Base-by-base conservation (phyloP, 2,329 filamentous ascomycete genomes). In the Bipolaris oryzae region DNA sequence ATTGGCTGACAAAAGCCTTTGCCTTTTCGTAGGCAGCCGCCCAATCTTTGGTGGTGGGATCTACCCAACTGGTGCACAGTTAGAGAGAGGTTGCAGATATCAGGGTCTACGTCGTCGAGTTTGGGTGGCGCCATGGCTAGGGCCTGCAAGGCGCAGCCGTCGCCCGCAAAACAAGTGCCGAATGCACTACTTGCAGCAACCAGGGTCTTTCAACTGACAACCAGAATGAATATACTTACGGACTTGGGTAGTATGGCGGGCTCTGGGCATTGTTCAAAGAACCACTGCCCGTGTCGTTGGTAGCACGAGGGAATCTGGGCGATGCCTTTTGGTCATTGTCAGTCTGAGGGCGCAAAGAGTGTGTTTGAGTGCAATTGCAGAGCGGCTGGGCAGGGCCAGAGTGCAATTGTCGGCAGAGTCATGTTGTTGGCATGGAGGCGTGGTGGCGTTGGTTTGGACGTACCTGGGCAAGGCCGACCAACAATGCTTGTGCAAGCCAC, bases 221-320 rank as follows among this genome's bases (percentile, higher is more conserved):
- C 10, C n/a, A 34, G 23, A 15, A 11, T 47, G 11, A 15, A 11
- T 47, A 13, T 46, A 71, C 70, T 47, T 71, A 73, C 67, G 92
- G 92, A 25, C 91, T 93, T 1, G 92, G 92, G 71, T 96, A 96
- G 71, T 84, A 85, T 2, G 91, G 90, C 42, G 85, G 85, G 21
- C 85, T 87, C 46, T 73, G 52, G 2, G 71, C 74, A 55, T 73
- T 58, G 59, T 73, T 58, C 49, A 69, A 39, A 15, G 61, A 61
- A 53, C 65, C 68, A 20, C 39, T 48, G 44, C 66, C 47, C 37
- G 55, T 63, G 53, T 50, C 57, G 20, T 71, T 66, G 51, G 67
- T 63, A 42, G 48, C 49, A 7, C 71, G 68, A 38, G 47, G 66
- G 28, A 62, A 64, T 55, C 39, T 66, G 62, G 28, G 71, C 72